These are phyloP conservation scores for Alisma plantagoaquatica DNA, from an alignment of 106 monocot genomes.

Conservation along the genomic window DNA sequence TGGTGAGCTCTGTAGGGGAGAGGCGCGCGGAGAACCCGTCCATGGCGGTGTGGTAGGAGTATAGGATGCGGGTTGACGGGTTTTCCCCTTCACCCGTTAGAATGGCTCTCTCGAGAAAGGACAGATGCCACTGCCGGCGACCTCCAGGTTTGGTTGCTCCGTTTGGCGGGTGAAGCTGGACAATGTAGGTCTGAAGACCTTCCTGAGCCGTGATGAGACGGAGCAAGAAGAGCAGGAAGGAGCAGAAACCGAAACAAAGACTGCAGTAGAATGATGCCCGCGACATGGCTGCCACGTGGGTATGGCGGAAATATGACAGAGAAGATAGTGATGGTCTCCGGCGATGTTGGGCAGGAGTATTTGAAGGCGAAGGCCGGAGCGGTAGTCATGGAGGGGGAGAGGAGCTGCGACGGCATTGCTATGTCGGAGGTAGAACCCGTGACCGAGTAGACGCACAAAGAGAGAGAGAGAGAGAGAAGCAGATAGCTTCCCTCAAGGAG, in stretches of 20 bases:
- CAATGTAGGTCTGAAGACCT: constrained; percentile 59
- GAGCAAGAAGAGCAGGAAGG: background rate
- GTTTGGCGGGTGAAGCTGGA: constrained; percentile 53
- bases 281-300: no score
- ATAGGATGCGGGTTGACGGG: constrained; percentile 42
- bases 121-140: constrained; percentile 59
- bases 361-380: no score
- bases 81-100: constrained; percentile 4
- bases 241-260: no score
- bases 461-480: no score
- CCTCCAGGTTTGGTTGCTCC: background rate
- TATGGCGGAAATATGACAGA: no score
- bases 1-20: constrained; percentile 24
- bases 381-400: no score
- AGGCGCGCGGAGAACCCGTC: constrained; percentile 77
- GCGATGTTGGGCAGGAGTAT: no score
- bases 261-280: background rate
- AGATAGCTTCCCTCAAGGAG: no score
- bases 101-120: constrained; percentile 34
- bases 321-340: no score
- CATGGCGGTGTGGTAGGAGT: constrained; percentile 59
- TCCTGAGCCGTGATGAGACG: background rate
- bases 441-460: no score
- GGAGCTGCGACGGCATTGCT: no score
- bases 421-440: no score